Evolutionary conservation across 2,329 filamentous ascomycete genomes (phyloP), one percentile per base, ranked within the genome.

Genomic region (Cercospora zeae-maydis): DNA sequence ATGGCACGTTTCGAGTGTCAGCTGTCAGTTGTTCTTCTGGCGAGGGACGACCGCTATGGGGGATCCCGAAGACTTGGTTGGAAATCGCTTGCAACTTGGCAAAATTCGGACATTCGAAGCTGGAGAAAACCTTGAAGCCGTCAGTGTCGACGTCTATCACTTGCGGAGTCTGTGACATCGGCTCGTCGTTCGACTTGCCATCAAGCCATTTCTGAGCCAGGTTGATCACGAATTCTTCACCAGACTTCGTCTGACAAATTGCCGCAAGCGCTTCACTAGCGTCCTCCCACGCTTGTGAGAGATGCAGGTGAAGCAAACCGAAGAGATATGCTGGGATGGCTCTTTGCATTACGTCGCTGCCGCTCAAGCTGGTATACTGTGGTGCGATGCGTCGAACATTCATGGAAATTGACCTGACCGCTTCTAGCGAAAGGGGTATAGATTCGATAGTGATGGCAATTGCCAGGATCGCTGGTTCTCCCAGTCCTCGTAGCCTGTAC

Each of bases 201-300:
- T 61, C 49, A 5, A 98, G 78, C 93, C 93, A 98, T 58, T 85
- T 81, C 71, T 97, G 91, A 0, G 89, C 88, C 57, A 93, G 80
- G 2, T 85, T 82, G 1, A 88, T 86, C 37, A 97, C 82, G 16
- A 84, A 80, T 33, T 88, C 86, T 73, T 97, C 92, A 21, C 91
- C 92, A 39, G 79, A 77, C 67, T 89, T 88, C 21, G 83, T 83
- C 68, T 90, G 84, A 19, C 87, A 84, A 59, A 99, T 87, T 57
- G 88, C 83, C 71, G 91, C 89, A 71, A 99, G 78, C 0, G 90
- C 87, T 59, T 87, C 84, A 56, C 89, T 86, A 0, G 91, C 85
- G 70, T 96, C 91, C 64, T 96, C 91, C 91, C 93, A 97, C 5
- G 96, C 81, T 36, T 92, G 92, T 0, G 92, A 85, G 67, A 97